Evolutionary conservation across 2,329 filamentous ascomycete genomes (phyloP), one percentile per base, ranked within the genome.

Genomic region (Diaporthe citrichinensis): DNA sequence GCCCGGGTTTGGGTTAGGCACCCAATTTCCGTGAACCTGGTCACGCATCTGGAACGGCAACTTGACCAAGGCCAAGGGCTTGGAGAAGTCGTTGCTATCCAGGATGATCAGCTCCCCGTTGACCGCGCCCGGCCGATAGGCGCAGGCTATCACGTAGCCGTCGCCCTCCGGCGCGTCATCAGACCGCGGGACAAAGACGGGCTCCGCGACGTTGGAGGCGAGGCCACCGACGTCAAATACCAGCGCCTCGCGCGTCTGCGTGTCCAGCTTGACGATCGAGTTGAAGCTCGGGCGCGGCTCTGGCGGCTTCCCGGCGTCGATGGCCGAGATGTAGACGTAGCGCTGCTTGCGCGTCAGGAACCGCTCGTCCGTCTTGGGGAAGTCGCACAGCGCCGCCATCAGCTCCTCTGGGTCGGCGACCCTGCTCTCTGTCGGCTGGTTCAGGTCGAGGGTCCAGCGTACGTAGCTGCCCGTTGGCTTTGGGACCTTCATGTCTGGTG

Each of bases 101-200:
- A 59, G 57, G 57, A 59, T 59, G 57, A 59, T 10, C 57, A 59
- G 57, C 57, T 59, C 57, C 9, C 57, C 57, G 20, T 59, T 59
- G 20, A 36, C 20, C 57, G 57, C 57, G 20, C 57, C 34, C 4
- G 57, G 57, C 34, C 57, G 57, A 1, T 39, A 39, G 9, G 31
- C 31, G 10, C 34, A 39, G 31, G 34, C 31, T n/a, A 59, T 59
- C 34, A 59, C 57, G 5, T n/a, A 59, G 9, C 57, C 57, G 10
- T 59, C 57, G 4, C 57, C 57, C 57, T 59, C 57, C 1, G 57
- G 57, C 34, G 57, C 57, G 4, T 59, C 31, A 3, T 59, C 20
- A 1, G 57, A 59, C 34, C 57, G 57, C 20, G 57, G 57, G 9
- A 59, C 57, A 2, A 59, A 59, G 9, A 59, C 57, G 20, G 57